Percentiles rank a stretch among this genome's conserved stretches.
phyloP scores from a whole-genome alignment of 1,139 yeast genomes.

The Geotrichum klebahnii region DNA sequence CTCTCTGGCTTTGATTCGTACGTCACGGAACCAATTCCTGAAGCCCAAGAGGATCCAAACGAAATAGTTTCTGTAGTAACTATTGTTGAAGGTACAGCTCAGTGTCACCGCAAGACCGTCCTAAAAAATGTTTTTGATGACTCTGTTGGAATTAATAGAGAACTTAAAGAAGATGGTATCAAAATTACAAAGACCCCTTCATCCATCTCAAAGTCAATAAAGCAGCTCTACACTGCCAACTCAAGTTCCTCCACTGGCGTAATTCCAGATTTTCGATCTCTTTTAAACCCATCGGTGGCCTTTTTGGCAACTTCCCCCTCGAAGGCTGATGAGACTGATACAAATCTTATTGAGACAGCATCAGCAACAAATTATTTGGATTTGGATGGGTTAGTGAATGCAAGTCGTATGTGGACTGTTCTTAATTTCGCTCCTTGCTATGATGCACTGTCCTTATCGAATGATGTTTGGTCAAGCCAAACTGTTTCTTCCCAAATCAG shows the following conservation, averaged over 20 bases:
- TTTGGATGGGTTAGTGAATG: slow-evolving; percentile 28
- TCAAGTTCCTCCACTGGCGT: slow-evolving; percentile 2
- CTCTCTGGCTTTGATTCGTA: slow-evolving; percentile 33
- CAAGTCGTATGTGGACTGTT: slow-evolving; percentile 40
- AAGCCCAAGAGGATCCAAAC: slow-evolving; percentile 31
- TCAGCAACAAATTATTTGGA: slow-evolving; percentile 24
- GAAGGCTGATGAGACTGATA: slow-evolving; percentile 15
- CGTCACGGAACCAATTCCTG: slow-evolving; percentile 26
- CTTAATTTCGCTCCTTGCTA: slow-evolving; percentile 35
- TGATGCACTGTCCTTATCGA: slow-evolving; percentile 31
- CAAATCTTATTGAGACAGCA: neutral
- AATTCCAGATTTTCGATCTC: slow-evolving; percentile 26
- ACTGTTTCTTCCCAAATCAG: slow-evolving; percentile 40
- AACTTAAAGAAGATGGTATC: slow-evolving; percentile 41
- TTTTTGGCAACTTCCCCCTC: slow-evolving; percentile 23
- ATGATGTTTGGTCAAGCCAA: slow-evolving; percentile 38
- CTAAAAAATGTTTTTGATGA: slow-evolving; percentile 41
- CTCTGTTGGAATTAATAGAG: slow-evolving; percentile 39
- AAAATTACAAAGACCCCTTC: slow-evolving; percentile 37
- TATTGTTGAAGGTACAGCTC: slow-evolving; percentile 36
- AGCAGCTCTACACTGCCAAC: slow-evolving; percentile 21
- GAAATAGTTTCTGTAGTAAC: slow-evolving; percentile 40
- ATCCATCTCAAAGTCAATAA: slow-evolving; percentile 31
- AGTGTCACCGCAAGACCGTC: slow-evolving; percentile 29
- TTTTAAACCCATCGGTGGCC: slow-evolving; percentile 30